These are phyloP conservation scores for Neoarthrinium moseri DNA, from an alignment of 2,329 filamentous ascomycete genomes.

Conservation along the genomic window DNA sequence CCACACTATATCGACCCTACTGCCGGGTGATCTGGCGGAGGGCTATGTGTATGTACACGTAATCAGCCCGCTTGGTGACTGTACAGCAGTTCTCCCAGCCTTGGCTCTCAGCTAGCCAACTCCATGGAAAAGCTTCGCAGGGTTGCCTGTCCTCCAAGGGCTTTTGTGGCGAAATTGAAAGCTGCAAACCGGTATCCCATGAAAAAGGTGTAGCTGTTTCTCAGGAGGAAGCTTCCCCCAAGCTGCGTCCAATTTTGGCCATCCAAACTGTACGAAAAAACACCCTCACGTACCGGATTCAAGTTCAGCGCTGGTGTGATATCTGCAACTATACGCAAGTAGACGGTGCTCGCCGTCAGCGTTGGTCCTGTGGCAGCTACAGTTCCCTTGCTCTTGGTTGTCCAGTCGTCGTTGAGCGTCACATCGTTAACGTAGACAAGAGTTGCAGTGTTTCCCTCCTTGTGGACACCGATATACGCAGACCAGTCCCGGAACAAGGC, in stretches of 20 bases:
- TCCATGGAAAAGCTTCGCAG: slow-evolving; percentile 15
- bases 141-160: slow-evolving; percentile 32
- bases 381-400: slow-evolving; percentile 20
- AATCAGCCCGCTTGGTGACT: no score
- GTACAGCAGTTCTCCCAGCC: no score
- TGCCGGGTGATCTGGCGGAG: no score
- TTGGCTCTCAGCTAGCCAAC: no score
- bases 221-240: slow-evolving; percentile 30
- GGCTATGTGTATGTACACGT: no score
- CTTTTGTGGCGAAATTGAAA: slow-evolving; percentile 45
- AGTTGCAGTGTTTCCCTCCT: slow-evolving; percentile 21
- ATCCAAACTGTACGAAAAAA: slow-evolving; percentile 39
- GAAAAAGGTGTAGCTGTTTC: slow-evolving; percentile 40
- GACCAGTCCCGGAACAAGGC: slow-evolving; percentile 49
- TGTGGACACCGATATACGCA: slow-evolving; percentile 49
- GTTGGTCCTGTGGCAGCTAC: slow-evolving; percentile 19
- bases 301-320: slow-evolving; percentile 18
- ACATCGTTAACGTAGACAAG: slow-evolving; percentile 34
- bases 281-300: slow-evolving; percentile 19
- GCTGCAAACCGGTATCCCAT: slow-evolving; percentile 43
- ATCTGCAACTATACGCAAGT: slow-evolving; percentile 33
- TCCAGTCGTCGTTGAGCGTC: slow-evolving; percentile 11
- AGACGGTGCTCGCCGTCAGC: slow-evolving; percentile 28
- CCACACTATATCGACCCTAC: no score
- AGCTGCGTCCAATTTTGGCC: slow-evolving; percentile 32